phyloP scores from a whole-genome alignment of 73 alveolate genomes.

The Symbiodinium pilosum region DNA sequence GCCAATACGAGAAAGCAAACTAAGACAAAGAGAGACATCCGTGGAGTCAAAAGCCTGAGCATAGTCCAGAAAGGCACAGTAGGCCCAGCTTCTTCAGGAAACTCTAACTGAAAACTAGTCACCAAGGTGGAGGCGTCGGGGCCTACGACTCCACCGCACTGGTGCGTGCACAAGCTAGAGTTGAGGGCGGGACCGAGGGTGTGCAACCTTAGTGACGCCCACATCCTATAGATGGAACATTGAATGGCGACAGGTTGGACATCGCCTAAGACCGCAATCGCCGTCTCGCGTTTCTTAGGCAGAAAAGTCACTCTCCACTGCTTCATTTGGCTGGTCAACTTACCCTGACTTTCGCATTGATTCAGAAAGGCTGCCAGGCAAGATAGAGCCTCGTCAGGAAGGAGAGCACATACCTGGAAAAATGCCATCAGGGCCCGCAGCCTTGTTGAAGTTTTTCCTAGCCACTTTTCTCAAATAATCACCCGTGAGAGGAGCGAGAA shows the following conservation, averaged over 20 bases:
- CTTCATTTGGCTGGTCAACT: background rate
- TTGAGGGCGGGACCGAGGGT: background rate
- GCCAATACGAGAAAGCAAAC: background rate
- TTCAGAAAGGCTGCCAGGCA: background rate
- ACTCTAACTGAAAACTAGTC: background rate
- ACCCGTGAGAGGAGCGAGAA: background rate
- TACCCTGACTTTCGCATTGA: background rate
- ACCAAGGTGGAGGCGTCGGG: background rate
- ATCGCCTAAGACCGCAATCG: background rate
- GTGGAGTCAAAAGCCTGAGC: constrained; percentile 8
- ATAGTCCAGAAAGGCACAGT: background rate
- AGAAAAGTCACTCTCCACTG: background rate
- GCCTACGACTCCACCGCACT: background rate
- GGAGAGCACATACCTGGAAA: background rate
- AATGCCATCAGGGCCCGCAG: constrained; percentile 12
- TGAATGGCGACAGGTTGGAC: background rate
- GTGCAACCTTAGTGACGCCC: background rate
- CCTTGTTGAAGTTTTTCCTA: background rate
- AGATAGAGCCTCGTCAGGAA: background rate
- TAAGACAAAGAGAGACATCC: background rate
- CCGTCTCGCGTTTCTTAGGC: background rate
- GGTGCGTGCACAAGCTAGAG: background rate
- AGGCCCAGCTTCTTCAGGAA: background rate
- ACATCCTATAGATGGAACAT: background rate
- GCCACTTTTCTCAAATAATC: background rate